phyloP scores from a whole-genome alignment of 805 yeast genomes.

The Hanseniaspora lindneri region DNA sequence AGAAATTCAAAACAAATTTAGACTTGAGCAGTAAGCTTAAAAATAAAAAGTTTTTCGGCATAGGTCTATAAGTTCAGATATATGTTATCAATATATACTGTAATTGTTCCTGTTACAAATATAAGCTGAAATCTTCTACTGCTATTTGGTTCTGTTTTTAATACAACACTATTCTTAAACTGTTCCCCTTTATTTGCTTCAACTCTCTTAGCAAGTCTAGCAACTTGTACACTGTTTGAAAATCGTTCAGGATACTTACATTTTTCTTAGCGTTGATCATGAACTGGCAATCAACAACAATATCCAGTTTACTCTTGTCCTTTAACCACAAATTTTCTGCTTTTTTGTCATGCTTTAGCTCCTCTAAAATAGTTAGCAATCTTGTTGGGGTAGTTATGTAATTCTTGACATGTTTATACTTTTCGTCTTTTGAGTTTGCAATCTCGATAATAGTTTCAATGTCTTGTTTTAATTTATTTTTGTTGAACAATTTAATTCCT shows the following conservation, averaged over 20 bases:
- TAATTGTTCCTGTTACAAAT: no score
- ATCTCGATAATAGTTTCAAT: slow-evolving; percentile 19
- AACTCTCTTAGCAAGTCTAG: slow-evolving; percentile 23
- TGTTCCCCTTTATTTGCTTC: slow-evolving; percentile 27
- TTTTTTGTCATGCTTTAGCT: slow-evolving; percentile 16
- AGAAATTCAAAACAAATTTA: background rate
- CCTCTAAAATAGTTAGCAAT: slow-evolving; percentile 24
- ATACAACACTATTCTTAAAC: slow-evolving; percentile 27
- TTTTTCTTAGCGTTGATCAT: slow-evolving; percentile 16
- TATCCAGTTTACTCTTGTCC: slow-evolving; percentile 30
- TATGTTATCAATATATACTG: no score
- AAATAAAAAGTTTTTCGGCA: slow-evolving; percentile 30
- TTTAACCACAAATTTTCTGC: slow-evolving; percentile 21
- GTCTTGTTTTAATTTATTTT: slow-evolving; percentile 61
- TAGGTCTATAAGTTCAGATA: background rate
- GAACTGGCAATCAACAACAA: slow-evolving; percentile 28
- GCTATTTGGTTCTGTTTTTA: no score
- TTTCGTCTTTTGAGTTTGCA: slow-evolving; percentile 17
- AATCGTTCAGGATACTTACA: slow-evolving; percentile 10
- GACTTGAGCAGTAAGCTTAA: slow-evolving; percentile 32
- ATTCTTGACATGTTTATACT: slow-evolving; percentile 20
- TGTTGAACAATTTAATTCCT: slow-evolving; percentile 56
- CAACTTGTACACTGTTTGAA: slow-evolving; percentile 9
- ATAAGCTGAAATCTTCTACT: no score
- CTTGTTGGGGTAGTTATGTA: slow-evolving; percentile 28